These are phyloP conservation scores for Nowakowskiella sp. DNA, from an alignment of 192 early-diverging fungal species.

Conservation along the genomic window DNA sequence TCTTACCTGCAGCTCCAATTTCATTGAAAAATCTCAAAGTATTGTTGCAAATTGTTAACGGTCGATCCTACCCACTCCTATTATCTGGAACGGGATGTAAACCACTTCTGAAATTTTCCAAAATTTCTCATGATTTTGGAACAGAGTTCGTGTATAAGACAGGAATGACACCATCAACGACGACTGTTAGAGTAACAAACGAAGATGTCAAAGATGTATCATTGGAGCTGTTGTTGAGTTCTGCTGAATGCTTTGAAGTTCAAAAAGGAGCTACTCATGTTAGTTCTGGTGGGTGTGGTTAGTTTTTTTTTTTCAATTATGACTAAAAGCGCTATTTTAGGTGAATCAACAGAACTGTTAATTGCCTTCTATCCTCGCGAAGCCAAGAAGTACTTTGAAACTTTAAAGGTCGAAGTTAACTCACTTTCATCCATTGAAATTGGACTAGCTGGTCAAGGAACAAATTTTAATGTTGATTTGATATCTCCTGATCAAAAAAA, in stretches of 20 bases:
- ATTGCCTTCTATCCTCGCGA: conserved; percentile 43
- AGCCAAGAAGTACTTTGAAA: conserved; percentile 33
- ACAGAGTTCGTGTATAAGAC: conserved; percentile 37
- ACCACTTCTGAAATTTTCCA: conserved; percentile 35
- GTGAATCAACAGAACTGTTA: conserved; percentile 29
- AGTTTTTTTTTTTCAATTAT: conserved; percentile 7
- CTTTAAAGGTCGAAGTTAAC: conserved; percentile 48
- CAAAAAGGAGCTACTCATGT: conserved; percentile 16
- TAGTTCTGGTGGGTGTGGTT: conserved; percentile 18
- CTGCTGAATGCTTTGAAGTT: conserved; percentile 32
- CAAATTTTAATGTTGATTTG: conserved; percentile 38
- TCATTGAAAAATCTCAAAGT: conserved; percentile 37
- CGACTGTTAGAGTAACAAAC: conserved; percentile 37
- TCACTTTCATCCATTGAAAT: conserved; percentile 35
- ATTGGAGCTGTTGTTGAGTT: conserved; percentile 28
- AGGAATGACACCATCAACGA: conserved; percentile 28
- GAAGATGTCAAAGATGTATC: conserved; percentile 42
- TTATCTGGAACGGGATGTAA: conserved; percentile 36
- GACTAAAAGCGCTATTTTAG: too few relatives aligned
- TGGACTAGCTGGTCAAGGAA: conserved; percentile 34
- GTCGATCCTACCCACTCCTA: conserved; percentile 31
- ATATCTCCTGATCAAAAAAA: conserved; percentile 26
- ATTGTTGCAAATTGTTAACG: conserved; percentile 48
- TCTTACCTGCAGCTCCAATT: conserved; percentile 23
- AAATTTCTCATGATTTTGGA: conserved; percentile 38